Conservation (phyloP, 768 basidiomycete genomes). For the Collybia sordida region DNA sequence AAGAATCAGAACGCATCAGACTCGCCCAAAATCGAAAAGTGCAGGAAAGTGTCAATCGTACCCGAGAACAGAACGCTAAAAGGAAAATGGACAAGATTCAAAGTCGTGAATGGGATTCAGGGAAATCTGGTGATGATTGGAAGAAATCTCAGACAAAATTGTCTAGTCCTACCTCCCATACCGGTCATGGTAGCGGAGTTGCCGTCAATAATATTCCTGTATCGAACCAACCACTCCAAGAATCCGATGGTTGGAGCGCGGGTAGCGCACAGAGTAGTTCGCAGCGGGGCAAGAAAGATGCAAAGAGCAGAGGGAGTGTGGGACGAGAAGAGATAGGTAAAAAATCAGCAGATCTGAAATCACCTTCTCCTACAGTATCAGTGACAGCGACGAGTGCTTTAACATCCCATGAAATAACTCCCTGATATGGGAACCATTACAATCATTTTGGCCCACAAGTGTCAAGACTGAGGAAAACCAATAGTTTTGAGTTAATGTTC, state of each 20-base stretch:
- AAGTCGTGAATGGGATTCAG: slow-evolving; percentile 84
- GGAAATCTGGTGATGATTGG: slow-evolving; percentile 46
- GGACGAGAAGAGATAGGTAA: background rate
- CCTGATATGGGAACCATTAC: no score
- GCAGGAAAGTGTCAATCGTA: slow-evolving; percentile 66
- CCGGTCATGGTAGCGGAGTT: slow-evolving; percentile 8
- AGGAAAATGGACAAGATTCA: slow-evolving; percentile 81
- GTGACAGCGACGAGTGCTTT: background rate
- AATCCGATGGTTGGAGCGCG: slow-evolving; percentile 24
- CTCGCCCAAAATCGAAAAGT: slow-evolving; percentile 59
- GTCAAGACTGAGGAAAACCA: no score
- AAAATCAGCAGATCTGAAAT: no score
- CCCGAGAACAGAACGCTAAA: slow-evolving; percentile 77
- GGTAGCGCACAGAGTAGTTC: slow-evolving; percentile 29
- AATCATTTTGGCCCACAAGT: no score
- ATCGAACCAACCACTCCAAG: slow-evolving; percentile 11
- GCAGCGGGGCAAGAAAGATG: slow-evolving; percentile 27
- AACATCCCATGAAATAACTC: no score
- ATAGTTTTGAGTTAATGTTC: no score
- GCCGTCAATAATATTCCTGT: slow-evolving; percentile 1
- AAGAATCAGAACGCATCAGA: slow-evolving; percentile 62
- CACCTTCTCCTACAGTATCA: no score
- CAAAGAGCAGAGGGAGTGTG: slow-evolving; percentile 33
- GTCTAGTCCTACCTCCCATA: slow-evolving; percentile 9
- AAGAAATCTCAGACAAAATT: slow-evolving; percentile 20